These are phyloP conservation scores for Babesia bigemina DNA, from an alignment of 169 alveolate genomes.

Conservation along the genomic window DNA sequence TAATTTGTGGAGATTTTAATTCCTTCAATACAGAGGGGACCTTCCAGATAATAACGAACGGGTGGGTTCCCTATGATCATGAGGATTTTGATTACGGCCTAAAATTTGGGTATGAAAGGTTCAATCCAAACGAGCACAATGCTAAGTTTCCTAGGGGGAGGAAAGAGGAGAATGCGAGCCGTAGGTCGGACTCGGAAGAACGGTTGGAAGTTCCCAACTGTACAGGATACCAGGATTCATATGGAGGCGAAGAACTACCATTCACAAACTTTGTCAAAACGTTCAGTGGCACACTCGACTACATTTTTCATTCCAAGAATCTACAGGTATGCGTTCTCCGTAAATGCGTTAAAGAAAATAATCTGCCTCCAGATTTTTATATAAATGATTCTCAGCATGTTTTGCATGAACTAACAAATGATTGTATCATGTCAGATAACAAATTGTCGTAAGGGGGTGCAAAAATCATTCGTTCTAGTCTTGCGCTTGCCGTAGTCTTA, in stretches of 20 bases:
- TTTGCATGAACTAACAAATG: too few relatives aligned
- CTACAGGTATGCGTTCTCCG: slow-evolving; percentile 33
- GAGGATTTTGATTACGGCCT: slow-evolving; percentile 53
- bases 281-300: slow-evolving; percentile 67
- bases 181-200: slow-evolving; percentile 5
- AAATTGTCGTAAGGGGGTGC: too few relatives aligned
- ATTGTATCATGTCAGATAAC: too few relatives aligned
- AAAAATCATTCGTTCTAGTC: too few relatives aligned
- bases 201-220: slow-evolving; percentile 31
- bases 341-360: background rate
- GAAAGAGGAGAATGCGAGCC: background rate
- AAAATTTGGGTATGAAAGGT: slow-evolving; percentile 13
- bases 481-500: too few relatives aligned
- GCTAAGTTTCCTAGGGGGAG: background rate
- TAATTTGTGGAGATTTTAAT: slow-evolving; percentile 67
- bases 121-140: slow-evolving; percentile 17
- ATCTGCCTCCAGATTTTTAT: too few relatives aligned
- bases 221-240: slow-evolving; percentile 52
- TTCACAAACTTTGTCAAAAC: slow-evolving; percentile 62
- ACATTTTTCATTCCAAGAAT: slow-evolving; percentile 57
- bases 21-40: slow-evolving; percentile 46
- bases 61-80: slow-evolving; percentile 53
- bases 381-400: too few relatives aligned
- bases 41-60: slow-evolving; percentile 39
- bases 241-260: slow-evolving; percentile 31